phyloP scores from a whole-genome alignment of 2,329 filamentous ascomycete species.

The Akanthomyces dipterigenus region DNA sequence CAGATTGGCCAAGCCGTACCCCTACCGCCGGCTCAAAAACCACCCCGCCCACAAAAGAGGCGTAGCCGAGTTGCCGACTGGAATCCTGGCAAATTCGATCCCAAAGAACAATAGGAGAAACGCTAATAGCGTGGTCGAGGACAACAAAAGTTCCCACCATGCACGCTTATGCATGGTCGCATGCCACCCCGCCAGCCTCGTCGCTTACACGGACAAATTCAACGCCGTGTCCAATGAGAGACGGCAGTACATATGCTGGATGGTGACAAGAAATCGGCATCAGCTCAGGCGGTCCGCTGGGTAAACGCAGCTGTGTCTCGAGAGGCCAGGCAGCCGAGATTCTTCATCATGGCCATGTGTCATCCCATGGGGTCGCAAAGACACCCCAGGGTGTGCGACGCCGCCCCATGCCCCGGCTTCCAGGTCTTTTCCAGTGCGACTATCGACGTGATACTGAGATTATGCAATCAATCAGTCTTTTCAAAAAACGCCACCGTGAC shows the following conservation, averaged over 20 bases:
- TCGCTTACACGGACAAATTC: neutral
- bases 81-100: neutral
- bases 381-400: neutral
- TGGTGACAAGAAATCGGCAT: too few relatives aligned
- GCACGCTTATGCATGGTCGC: neutral
- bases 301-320: neutral
- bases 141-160: neutral
- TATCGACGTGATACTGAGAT: conserved; percentile 9
- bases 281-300: neutral
- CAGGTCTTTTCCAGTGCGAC: neutral
- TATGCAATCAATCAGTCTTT: neutral
- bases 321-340: neutral
- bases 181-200: neutral
- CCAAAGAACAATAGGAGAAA: neutral
- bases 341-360: neutral
- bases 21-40: neutral
- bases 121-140: neutral
- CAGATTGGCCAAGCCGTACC: neutral
- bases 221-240: neutral
- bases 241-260: too few relatives aligned
- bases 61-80: neutral
- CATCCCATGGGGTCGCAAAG: neutral
- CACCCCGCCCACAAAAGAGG: neutral
- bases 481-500: neutral
- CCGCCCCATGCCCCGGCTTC: neutral